Evolutionary conservation across 2,329 filamentous ascomycete genomes (phyloP).

Genomic region (Monosporascus cannonballus): DNA sequence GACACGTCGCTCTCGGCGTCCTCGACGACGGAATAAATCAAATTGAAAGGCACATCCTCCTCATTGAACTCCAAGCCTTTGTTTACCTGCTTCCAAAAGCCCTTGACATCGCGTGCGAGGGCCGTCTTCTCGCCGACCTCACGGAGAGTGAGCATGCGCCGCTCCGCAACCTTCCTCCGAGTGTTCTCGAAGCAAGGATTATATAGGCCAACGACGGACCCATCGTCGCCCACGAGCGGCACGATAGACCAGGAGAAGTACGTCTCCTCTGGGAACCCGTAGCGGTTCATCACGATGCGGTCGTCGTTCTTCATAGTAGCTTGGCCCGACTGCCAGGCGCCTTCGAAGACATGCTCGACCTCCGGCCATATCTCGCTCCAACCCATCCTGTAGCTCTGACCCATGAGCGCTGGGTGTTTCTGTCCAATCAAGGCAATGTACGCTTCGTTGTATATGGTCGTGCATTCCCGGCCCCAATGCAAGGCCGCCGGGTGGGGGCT

Average conservation of each 20-base stretch:
- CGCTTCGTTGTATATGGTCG: constrained; percentile 67
- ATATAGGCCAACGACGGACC: constrained; percentile 68
- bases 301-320: constrained; percentile 83
- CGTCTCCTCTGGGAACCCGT: constrained; percentile 67
- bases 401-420: constrained; percentile 74
- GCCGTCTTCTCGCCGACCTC: constrained; percentile 73
- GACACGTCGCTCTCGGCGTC: constrained; percentile 66
- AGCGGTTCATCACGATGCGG: constrained; percentile 63
- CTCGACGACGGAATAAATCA: constrained; percentile 70
- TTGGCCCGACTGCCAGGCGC: constrained; percentile 63
- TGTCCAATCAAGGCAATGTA: constrained; percentile 66
- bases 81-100: constrained; percentile 68
- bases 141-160: constrained; percentile 71
- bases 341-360: constrained; percentile 61
- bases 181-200: constrained; percentile 82
- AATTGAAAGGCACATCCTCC: constrained; percentile 67
- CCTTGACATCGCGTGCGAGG: constrained; percentile 63
- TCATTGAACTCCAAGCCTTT: constrained; percentile 68
- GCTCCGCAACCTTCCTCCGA: constrained; percentile 68
- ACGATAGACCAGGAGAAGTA: constrained; percentile 82
- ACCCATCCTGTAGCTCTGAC: constrained; percentile 58
- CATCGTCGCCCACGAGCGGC: constrained; percentile 68
- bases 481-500: constrained; percentile 69
- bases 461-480: constrained; percentile 71
- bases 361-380: constrained; percentile 73